Percentiles rank a stretch among this genome's conserved stretches.
Conservation (phyloP, 2,329 filamentous ascomycete species). For the Endoconidiophora polonica region DNA sequence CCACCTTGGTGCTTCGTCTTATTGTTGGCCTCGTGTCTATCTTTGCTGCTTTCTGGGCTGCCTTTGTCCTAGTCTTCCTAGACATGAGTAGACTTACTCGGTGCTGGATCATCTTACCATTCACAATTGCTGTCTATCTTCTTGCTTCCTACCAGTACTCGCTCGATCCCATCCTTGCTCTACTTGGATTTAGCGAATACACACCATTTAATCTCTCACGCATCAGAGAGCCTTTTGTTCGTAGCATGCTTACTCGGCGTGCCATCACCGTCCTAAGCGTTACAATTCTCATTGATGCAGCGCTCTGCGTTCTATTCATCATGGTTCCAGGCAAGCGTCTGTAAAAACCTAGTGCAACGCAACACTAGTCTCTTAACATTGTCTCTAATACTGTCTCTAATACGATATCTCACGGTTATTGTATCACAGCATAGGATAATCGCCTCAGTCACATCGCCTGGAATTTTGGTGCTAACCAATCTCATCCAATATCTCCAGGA, state of each 20-base stretch:
- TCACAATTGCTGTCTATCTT: conserved; percentile 78
- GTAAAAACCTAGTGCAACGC: conserved; percentile 22
- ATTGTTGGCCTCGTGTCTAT: conserved; percentile 73
- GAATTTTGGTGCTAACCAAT: too few relatives aligned
- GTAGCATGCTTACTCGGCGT: conserved; percentile 67
- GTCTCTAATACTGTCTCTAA: neutral
- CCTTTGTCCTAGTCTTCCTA: conserved; percentile 84
- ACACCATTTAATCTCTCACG: conserved; percentile 83
- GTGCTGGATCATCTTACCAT: conserved; percentile 83
- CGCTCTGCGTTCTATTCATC: conserved; percentile 79
- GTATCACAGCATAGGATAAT: neutral
- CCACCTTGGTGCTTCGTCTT: conserved; percentile 71
- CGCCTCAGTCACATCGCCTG: neutral
- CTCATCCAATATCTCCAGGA: neutral
- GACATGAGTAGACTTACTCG: conserved; percentile 56
- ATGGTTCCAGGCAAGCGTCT: conserved; percentile 81
- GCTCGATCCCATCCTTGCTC: conserved; percentile 76
- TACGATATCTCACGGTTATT: too few relatives aligned
- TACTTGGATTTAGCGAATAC: conserved; percentile 87
- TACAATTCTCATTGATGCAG: conserved; percentile 60
- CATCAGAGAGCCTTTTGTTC: conserved; percentile 81
- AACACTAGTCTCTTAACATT: neutral
- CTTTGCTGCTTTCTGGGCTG: conserved; percentile 87
- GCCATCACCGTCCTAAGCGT: conserved; percentile 65
- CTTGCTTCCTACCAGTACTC: conserved; percentile 89